Base-by-base conservation (phyloP, 805 yeast genomes). In the Starmera pachycereana region DNA sequence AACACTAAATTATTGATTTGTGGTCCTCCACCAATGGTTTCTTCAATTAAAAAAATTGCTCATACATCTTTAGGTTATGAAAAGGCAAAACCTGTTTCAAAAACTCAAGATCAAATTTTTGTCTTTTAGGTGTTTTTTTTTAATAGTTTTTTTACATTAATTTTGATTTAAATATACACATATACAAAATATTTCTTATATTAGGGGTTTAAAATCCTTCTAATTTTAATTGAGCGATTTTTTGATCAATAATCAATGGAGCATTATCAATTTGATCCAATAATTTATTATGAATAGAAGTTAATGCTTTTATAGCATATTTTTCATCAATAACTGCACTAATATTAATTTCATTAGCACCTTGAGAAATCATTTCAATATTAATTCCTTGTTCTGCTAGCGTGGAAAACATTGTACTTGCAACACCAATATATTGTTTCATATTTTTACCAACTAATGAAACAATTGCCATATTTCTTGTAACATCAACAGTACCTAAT, bases 321-420 rank as follows among this genome's bases (percentile, higher is more conserved):
- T 66, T 65, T 49, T 84, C 87, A 47, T 83, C 84, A 45, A 92
- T 87, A 39, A 92, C 98, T 48, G 97, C 94, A 29, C 95, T 84
- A 39, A 92, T 92, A 60, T 92, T 92, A 56, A 92, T 92, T 64
- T 92, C 98, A 56, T 90, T 90, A 14, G 97, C 96, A 53, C 98
- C 98, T 71, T 92, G 98, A 42, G 88, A 76, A 63, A 92, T 92
- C 98, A 92, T 92, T 63, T 92, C 98, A 51, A 92, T 87, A 63
- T 92, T 92, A 57, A 92, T 82, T 36, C 76, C 74, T 53, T 90
- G 94, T 55, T 85, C 89, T 8, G 97, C 97, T 50, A 92, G 68
- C 2, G 94, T 86, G 51, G 88, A 79, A 67, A 92, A 92, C 96
- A 90, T 90, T 49, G 87, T 81, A 36, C 97, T 96, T 0, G 98